Evolutionary conservation across 768 basidiomycete genomes (phyloP).

Genomic region (Pleurotus citrinopileatus): DNA sequence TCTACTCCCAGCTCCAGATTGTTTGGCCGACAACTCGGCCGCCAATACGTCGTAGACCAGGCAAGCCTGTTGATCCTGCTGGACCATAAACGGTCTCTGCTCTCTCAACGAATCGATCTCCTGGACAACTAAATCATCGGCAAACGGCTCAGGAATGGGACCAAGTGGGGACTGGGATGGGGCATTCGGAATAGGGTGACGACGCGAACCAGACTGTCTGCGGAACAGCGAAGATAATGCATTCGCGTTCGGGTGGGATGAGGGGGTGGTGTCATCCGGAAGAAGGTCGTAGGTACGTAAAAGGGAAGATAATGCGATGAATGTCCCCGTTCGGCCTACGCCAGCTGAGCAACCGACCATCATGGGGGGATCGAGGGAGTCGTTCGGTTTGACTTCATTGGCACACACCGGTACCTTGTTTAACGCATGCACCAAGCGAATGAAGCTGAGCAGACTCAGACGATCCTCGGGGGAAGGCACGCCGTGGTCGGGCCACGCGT

Average conservation of each 20-base stretch:
- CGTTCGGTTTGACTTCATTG: conserved; percentile 20
- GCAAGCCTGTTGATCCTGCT: conserved; percentile 60
- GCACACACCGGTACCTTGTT: conserved; percentile 44
- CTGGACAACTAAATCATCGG: conserved; percentile 57
- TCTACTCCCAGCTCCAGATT: background rate
- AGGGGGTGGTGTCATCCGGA: conserved; percentile 5
- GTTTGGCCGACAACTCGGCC: conserved; percentile 17
- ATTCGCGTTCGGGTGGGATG: background rate
- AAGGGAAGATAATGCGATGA: conserved; percentile 77
- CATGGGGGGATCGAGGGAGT: conserved; percentile 68
- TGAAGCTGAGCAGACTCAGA: conserved; percentile 57
- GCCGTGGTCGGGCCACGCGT: conserved; percentile 84
- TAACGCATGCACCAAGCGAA: conserved; percentile 57
- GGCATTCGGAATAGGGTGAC: background rate
- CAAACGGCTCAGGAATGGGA: conserved; percentile 43
- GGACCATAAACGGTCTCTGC: conserved; percentile 82
- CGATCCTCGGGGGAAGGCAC: conserved; percentile 65
- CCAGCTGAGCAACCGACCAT: conserved; percentile 87
- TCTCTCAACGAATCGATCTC: conserved; percentile 80
- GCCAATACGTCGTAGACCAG: conserved; percentile 63
- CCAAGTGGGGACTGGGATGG: conserved; percentile 50
- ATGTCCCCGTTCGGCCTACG: conserved; percentile 83
- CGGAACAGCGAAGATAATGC: background rate
- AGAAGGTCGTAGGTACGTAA: conserved; percentile 59
- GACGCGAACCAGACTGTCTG: background rate